Base-by-base conservation (phyloP, 208 protist genomes). In the Wallacemonas sp. region DNA sequence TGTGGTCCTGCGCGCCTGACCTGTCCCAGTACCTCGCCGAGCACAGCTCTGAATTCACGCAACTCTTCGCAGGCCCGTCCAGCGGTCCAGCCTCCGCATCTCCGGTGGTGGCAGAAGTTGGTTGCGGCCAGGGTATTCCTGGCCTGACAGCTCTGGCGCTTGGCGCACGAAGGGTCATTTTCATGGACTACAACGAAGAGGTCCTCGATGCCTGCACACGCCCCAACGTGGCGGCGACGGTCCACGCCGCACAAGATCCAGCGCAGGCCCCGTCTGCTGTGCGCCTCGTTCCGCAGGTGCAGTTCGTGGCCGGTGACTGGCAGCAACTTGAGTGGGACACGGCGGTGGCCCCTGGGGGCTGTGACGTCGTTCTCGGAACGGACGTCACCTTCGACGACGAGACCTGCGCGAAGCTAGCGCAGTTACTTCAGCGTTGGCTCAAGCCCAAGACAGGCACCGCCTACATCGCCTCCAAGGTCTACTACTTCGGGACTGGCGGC, bases 401-500 rank as follows among this genome's bases (percentile, higher is more conserved):
- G 46, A 82, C 91, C 4, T 93, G 86, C 63, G 70, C 79, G 41
- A 93, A 93, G 76, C 68, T 94, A 21, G 80, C 78, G 9, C 61
- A 55, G 4, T 60, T 93, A 56, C 68, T 94, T 54, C 44, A 55
- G n/a, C 85, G 87, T 8, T 91, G 81, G 70, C 60, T 96, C 49
- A 66, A 48, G 26, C 82, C 81, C 0, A 1, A 27, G 47, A 68
- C 48, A 12, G 85, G 72, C 19, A 65, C 85, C 0, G 88, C 84
- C 12, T 68, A 90, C 39, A 86, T 96, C 63, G 91, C 83, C 24
- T 87, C 78, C n/a, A 96, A 96, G 74, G 76, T 81, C 26, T 96
- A 90, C 71, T 96, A 96, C 76, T 96, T 94, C 76, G 91, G 91
- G 24, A 96, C 91, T 0, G 86, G 85, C 57, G 91, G 91, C 30